phyloP scores from a whole-genome alignment of 1,284 basidiomycete genomes.

The Pholiota adiposa region DNA sequence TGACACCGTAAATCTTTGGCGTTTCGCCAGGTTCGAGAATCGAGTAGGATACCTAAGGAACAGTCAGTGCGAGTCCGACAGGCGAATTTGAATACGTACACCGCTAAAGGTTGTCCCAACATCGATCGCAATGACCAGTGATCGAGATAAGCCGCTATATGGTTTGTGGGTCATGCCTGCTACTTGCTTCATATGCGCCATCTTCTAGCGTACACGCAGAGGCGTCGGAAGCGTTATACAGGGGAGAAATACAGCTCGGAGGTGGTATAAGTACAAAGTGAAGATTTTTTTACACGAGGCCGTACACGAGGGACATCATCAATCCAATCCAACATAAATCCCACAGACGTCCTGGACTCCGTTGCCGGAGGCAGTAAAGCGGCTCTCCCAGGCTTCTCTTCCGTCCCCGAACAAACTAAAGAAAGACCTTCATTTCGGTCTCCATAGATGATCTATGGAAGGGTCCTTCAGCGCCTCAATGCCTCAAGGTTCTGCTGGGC shows the following conservation, averaged over 20 bases:
- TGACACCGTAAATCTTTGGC: slow-evolving; percentile 75
- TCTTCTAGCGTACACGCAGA: slow-evolving; percentile 19
- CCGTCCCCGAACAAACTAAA: neutral
- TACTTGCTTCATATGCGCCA: slow-evolving; percentile 42
- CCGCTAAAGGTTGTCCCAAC: slow-evolving; percentile 80
- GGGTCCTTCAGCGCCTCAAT: neutral
- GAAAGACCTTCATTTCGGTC: neutral
- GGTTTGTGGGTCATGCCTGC: slow-evolving; percentile 66
- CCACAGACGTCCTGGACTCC: slow-evolving; percentile 13
- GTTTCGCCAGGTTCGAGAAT: slow-evolving; percentile 75
- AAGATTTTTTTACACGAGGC: slow-evolving; percentile 27
- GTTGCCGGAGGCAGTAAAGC: slow-evolving; percentile 5
- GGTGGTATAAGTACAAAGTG: slow-evolving; percentile 22
- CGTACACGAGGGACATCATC: slow-evolving; percentile 21
- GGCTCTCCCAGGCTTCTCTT: neutral
- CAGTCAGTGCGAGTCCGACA: slow-evolving; percentile 2
- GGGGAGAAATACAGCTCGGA: slow-evolving; percentile 19
- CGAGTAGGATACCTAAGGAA: slow-evolving; percentile 64
- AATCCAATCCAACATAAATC: slow-evolving; percentile 3
- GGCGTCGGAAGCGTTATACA: slow-evolving; percentile 9
- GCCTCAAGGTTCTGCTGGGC: neutral
- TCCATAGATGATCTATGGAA: neutral
- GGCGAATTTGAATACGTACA: slow-evolving; percentile 34
- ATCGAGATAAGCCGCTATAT: slow-evolving; percentile 62
- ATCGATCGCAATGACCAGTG: slow-evolving; percentile 75